A percentile compares a stretch with the other conserved stretches of the same genome.
Evolutionary conservation across 192 early-diverging fungal species (phyloP).

Genomic region (Spinellus fusiger): DNA sequence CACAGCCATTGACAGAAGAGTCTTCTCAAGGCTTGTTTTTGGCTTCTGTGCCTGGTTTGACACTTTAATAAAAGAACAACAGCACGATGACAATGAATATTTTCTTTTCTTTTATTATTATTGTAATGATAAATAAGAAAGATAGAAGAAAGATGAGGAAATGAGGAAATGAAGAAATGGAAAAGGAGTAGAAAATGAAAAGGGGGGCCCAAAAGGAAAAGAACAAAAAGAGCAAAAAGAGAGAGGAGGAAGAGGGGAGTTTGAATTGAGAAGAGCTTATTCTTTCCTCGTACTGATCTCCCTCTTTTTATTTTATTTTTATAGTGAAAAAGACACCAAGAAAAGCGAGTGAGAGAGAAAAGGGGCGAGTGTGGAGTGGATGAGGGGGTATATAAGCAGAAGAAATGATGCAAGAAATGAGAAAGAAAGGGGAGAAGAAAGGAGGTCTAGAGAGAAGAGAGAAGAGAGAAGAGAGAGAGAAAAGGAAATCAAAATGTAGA

Average conservation of each 20-base stretch:
- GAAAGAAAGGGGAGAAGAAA: background rate
- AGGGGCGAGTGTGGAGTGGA: background rate
- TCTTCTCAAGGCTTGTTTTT: no score
- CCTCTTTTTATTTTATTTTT: background rate
- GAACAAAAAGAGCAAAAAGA: constrained; percentile 14
- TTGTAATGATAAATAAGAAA: background rate
- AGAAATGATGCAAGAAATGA: background rate
- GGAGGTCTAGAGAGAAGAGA: background rate
- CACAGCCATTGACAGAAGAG: no score
- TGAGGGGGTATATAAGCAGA: background rate
- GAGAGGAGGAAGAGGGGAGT: no score
- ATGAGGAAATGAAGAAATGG: background rate
- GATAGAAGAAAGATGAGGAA: background rate
- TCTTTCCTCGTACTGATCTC: no score
- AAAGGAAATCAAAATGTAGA: background rate
- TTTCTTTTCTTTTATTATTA: background rate
- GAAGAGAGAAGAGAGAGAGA: background rate
- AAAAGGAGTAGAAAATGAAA: constrained; percentile 12
- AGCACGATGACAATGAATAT: no score
- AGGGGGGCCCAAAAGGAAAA: constrained; percentile 2
- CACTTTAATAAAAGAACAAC: no score
- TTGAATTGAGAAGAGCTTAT: no score
- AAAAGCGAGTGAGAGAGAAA: background rate
- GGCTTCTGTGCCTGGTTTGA: no score
- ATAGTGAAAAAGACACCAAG: constrained; percentile 1